Conservation (phyloP, 257 asterid genomes). For the Nicotiana undulata region DNA sequence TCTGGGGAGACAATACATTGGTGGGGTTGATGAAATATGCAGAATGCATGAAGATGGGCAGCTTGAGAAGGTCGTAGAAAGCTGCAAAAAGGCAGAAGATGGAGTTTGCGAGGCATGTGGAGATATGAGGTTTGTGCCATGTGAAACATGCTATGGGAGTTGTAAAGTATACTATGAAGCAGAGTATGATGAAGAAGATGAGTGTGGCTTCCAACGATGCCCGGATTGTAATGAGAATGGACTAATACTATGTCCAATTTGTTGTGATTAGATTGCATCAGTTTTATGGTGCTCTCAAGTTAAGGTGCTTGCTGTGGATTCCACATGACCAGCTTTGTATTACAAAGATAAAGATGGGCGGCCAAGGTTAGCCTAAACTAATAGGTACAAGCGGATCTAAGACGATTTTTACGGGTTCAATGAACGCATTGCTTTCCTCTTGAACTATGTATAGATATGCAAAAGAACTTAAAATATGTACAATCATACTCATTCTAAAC, state of each 20-base stretch:
- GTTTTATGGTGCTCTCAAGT: neutral
- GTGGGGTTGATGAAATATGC: conserved; percentile 79
- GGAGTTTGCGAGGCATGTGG: conserved; percentile 72
- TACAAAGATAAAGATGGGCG: neutral
- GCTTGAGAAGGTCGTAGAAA: conserved; percentile 56
- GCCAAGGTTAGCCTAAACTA: neutral
- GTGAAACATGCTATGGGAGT: conserved; percentile 84
- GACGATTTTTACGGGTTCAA: neutral
- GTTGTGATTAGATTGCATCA: conserved; percentile 36
- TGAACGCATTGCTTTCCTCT: neutral
- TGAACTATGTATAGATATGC: neutral
- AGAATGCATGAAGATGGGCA: conserved; percentile 62
- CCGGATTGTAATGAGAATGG: conserved; percentile 91
- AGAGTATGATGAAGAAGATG: conserved; percentile 33
- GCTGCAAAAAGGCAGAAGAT: conserved; percentile 41
- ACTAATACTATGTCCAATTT: conserved; percentile 66
- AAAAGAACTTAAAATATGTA: neutral
- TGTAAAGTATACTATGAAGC: conserved; percentile 65
- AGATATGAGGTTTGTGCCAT: conserved; percentile 68
- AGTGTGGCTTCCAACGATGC: conserved; percentile 69
- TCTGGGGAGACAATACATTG: conserved; percentile 46
- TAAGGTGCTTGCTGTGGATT: neutral
- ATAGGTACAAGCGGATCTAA: neutral
- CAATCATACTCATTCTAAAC: neutral
- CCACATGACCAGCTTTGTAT: neutral